Base-by-base conservation (phyloP, 31 red algal genomes). In the Asparagopsis taxiformis region DNA sequence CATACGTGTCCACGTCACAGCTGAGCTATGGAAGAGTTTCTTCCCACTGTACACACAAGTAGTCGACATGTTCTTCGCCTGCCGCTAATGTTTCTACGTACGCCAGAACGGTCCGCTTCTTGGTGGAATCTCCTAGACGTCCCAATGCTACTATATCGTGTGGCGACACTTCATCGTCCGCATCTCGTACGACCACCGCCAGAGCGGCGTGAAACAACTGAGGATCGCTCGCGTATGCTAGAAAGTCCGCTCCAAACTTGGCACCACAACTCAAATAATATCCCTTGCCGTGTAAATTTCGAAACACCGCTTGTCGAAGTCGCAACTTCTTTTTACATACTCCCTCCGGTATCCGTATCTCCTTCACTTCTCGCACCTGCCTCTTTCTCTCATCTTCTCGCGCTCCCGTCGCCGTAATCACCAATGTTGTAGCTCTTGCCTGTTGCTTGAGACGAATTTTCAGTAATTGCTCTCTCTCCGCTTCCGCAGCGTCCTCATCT, bases 211-310 rank as follows among this genome's bases (percentile, higher is more conserved):
- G 93, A 64, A 91, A 91, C 51, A 91, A 36, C 22, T 62, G 70
- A 31, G 93, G 93, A 36, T 87, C 76, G 20, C 75, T 73, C 0
- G 93, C 87, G 59, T 97, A 97, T 29, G 87, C 93, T 17, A 97
- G 50, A 66, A 97, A 88, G 55, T 97, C 87, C 31, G 93, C 93
- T 11, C 93, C 93, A 80, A 97, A 97, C 59, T 97, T 97, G 52
- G 77, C 75, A 23, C 93, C 93, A 33, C 65, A 80, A 19, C 65
- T 72, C 55, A 97, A 22, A 50, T 67, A 82, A 48, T 89, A 97
- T 8, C 93, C 93, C 17, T 77, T 55, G 6, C 65, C 59, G 41
- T 81, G 78, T 7, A 97, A 59, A 50, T 88, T 81, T 3, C 52
- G 51, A 73, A 91, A 87, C 38, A 91, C 93, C 2, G 52, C 26